Evolutionary conservation across 2,329 filamentous ascomycete genomes (phyloP).

Genomic region (Epichloe bromicola): DNA sequence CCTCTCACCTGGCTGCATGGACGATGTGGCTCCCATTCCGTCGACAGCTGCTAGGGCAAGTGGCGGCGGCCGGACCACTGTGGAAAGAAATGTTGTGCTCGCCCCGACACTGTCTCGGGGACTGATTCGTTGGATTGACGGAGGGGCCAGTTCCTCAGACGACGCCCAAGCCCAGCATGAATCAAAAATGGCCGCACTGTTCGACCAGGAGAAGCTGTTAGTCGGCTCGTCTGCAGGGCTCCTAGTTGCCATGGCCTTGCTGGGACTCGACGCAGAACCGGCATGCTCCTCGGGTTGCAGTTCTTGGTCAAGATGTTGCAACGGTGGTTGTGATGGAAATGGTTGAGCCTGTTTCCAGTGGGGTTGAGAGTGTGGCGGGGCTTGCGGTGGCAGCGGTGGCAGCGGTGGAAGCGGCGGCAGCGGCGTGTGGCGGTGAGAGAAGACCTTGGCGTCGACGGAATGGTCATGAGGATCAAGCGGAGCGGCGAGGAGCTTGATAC

Average conservation of each 20-base stretch:
- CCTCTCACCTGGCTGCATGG: conserved; percentile 1
- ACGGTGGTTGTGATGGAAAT: background rate
- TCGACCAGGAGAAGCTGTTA: background rate
- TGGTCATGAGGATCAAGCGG: background rate
- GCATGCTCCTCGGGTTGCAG: background rate
- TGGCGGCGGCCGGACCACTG: background rate
- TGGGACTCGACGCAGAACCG: background rate
- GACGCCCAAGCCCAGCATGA: conserved; percentile 6
- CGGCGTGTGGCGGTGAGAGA: background rate
- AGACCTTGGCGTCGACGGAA: background rate
- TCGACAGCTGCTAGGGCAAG: background rate
- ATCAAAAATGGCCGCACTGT: background rate
- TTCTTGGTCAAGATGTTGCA: background rate
- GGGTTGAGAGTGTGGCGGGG: background rate
- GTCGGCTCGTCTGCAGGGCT: background rate
- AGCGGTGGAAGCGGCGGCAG: background rate
- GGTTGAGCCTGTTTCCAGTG: background rate
- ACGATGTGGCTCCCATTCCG: background rate
- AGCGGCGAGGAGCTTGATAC: conserved; percentile 9
- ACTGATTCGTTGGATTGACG: background rate
- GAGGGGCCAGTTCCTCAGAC: background rate
- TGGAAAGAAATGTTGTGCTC: background rate
- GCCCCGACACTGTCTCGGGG: background rate
- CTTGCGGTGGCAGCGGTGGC: background rate
- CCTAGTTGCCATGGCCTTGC: background rate